These are phyloP conservation scores for Salix brachista DNA, from an alignment of 345 rosid genomes.

Conservation along the genomic window DNA sequence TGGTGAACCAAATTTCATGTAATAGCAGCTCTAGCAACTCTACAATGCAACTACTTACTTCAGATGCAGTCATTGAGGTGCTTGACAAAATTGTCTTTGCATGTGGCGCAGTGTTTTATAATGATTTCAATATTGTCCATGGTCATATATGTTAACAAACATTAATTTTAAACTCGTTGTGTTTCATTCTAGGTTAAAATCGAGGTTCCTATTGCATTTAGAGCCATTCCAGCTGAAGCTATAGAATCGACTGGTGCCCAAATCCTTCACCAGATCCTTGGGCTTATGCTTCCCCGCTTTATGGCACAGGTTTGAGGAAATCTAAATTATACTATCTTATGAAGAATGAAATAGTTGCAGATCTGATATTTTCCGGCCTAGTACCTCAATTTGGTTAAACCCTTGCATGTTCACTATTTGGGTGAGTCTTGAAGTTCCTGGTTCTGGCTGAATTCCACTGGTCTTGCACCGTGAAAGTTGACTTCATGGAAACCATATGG, in stretches of 20 bases:
- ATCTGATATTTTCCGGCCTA: not conserved
- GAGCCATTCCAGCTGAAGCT: constrained; percentile 60
- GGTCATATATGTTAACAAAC: not conserved
- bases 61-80: constrained; percentile 91
- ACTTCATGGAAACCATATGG: not conserved
- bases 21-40: constrained; percentile 37
- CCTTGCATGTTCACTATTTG: not conserved
- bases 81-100: not conserved
- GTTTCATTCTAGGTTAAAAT: constrained; percentile 53
- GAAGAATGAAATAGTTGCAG: constrained; percentile 5
- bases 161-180: not conserved
- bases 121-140: constrained; percentile 6
- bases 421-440: not conserved
- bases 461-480: not conserved
- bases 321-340: not conserved
- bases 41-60: constrained; percentile 55
- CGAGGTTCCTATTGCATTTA: constrained; percentile 77
- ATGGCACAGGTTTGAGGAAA: constrained; percentile 70
- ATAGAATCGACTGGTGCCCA: constrained; percentile 77
- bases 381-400: not conserved
- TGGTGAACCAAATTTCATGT: constrained; percentile 80
- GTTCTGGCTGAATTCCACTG: not conserved
- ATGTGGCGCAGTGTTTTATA: not conserved
- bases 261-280: constrained; percentile 75
- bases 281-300: constrained; percentile 85